Percentiles rank a stretch among this genome's conserved stretches.
Evolutionary conservation across 192 early-diverging fungal species (phyloP).

Genomic region (Phycomyces blakesleeanus): DNA sequence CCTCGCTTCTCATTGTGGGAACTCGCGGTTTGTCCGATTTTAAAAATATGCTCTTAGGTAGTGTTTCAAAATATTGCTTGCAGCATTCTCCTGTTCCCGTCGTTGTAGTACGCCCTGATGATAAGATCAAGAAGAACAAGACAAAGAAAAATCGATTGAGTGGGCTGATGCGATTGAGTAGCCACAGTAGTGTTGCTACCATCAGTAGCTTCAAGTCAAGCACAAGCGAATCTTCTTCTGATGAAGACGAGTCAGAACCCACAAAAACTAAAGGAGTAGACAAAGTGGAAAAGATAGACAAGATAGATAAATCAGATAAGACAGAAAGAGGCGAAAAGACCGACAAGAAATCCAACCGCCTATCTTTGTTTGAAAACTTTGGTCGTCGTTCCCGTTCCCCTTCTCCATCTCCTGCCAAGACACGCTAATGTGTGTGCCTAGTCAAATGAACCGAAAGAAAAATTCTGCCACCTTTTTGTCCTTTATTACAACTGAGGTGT

Average conservation of each 20-base stretch:
- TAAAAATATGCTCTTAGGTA: conserved; percentile 65
- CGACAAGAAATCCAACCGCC: conserved; percentile 14
- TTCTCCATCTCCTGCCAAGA: conserved; percentile 36
- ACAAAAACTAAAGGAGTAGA: not conserved
- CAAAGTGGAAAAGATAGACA: not conserved
- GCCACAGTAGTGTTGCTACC: not conserved
- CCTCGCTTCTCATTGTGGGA: conserved; percentile 66
- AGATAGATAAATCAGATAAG: not conserved
- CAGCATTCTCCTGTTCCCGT: conserved; percentile 67
- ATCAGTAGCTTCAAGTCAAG: conserved; percentile 1
- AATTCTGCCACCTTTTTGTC: not conserved
- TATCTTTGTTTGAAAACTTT: conserved; percentile 23
- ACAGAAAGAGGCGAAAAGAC: not conserved
- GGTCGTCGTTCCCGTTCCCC: conserved; percentile 18
- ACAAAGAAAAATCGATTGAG: conserved; percentile 27
- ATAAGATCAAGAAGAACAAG: conserved; percentile 38
- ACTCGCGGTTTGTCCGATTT: conserved; percentile 62
- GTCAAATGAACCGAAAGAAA: conserved; percentile 6
- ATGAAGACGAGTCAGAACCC: conserved; percentile 2
- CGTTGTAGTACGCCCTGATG: conserved; percentile 57
- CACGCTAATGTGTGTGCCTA: conserved; percentile 47
- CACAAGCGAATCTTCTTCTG: conserved; percentile 9
- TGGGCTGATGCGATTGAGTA: conserved; percentile 17
- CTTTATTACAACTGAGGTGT: not conserved
- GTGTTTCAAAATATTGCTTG: conserved; percentile 63